Conservation (phyloP, 257 asterid species). For the Solanum appendiculatum region DNA sequence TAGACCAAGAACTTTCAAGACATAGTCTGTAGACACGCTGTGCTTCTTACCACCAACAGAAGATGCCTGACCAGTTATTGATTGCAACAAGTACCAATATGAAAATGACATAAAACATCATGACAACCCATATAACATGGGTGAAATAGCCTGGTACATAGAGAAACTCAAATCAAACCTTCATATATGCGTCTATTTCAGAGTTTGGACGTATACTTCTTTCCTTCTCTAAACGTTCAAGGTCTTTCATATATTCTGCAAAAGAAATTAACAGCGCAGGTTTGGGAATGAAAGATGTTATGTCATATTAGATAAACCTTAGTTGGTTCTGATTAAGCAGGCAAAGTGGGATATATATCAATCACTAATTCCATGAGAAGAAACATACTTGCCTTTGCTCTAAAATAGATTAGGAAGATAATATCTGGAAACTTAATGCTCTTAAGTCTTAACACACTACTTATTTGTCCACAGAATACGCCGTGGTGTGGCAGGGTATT, state of each 20-base stretch:
- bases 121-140: not conserved
- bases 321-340: not conserved
- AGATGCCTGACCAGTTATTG: conserved; percentile 45
- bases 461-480: not conserved
- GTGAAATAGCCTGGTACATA: not conserved
- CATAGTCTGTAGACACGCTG: conserved; percentile 70
- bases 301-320: not conserved
- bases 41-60: conserved; percentile 63
- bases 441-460: not conserved
- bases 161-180: conserved; percentile 29
- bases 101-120: not conserved
- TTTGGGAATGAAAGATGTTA: not conserved
- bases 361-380: not conserved
- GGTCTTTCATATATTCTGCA: conserved; percentile 63
- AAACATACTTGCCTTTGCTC: not conserved
- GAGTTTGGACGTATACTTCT: conserved; percentile 60
- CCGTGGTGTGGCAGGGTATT: not conserved
- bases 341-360: not conserved
- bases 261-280: not conserved
- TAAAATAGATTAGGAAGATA: not conserved
- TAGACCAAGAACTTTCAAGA: conserved; percentile 84
- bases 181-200: conserved; percentile 85
- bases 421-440: not conserved
- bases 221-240: conserved; percentile 58
- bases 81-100: not conserved